These are phyloP conservation scores for Gaeumannomyces tritici DNA, from an alignment of 2,329 filamentous ascomycete species.

Conservation along the genomic window DNA sequence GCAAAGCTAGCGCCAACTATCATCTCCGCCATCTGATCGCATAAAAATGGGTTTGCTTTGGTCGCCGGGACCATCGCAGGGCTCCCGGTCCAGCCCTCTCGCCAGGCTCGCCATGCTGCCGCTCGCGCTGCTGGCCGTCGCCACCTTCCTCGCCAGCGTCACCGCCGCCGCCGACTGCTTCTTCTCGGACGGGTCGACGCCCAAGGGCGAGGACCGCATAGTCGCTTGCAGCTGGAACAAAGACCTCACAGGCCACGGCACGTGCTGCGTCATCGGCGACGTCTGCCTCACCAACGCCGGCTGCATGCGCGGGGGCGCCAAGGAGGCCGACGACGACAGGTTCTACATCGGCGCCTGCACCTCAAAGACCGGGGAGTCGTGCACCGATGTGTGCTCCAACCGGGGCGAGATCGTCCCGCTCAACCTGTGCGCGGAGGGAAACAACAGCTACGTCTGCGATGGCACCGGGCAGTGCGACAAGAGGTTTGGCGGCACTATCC, in stretches of 20 bases:
- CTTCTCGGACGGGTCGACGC: not conserved
- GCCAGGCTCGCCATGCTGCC: not conserved
- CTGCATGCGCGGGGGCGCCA: not conserved
- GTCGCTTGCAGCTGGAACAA: not conserved
- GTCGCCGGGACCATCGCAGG: not conserved
- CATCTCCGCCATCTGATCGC: not conserved
- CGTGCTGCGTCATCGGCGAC: slow-evolving; percentile 1
- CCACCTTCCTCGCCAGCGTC: not conserved
- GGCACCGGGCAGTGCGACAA: not conserved
- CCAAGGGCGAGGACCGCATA: not conserved
- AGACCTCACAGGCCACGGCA: not conserved
- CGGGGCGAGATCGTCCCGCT: not conserved
- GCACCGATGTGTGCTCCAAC: not conserved
- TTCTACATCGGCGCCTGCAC: not conserved
- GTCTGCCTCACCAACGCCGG: not conserved
- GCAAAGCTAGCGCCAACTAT: not conserved
- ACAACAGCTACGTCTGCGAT: not conserved
- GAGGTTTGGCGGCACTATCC: not conserved
- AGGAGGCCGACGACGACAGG: not conserved
- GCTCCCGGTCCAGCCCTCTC: not conserved
- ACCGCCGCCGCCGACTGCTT: not conserved
- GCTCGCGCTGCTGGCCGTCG: not conserved
- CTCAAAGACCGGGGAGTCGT: not conserved
- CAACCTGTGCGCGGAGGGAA: not conserved
- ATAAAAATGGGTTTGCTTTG: not conserved